Conservation (phyloP, 2,329 filamentous ascomycete genomes). For the Trichocomaceae sp. region DNA sequence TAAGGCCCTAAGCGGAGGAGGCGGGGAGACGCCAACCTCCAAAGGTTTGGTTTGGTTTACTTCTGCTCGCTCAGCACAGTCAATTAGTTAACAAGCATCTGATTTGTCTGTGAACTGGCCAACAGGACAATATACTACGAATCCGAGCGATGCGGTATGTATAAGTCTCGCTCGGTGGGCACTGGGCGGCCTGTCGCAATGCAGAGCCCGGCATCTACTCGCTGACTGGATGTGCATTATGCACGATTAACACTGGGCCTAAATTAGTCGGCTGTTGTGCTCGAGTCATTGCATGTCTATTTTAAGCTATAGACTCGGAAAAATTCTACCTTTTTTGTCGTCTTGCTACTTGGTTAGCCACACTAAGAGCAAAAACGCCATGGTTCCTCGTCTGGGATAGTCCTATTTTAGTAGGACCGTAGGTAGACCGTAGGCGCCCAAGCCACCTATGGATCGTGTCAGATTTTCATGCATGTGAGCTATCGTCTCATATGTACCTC, state of each 20-base stretch:
- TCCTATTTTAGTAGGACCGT: too few species aligned
- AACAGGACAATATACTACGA: too few species aligned
- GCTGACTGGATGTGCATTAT: neutral
- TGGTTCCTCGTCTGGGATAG: too few species aligned
- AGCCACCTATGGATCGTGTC: neutral
- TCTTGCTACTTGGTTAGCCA: neutral
- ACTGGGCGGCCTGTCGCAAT: neutral
- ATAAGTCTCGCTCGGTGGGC: neutral
- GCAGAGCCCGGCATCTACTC: neutral
- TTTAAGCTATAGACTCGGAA: neutral
- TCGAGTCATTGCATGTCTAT: neutral
- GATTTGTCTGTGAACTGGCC: too few species aligned
- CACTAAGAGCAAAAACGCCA: neutral
- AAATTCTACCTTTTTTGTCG: neutral
- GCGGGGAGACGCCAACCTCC: too few species aligned
- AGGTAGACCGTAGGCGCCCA: too few species aligned
- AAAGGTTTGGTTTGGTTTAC: too few species aligned
- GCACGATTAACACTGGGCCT: neutral
- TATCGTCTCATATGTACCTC: neutral
- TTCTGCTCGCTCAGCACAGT: too few species aligned
- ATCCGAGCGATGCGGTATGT: too few species aligned
- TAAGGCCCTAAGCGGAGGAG: neutral
- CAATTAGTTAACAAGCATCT: neutral
- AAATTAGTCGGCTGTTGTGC: neutral
- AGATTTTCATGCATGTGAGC: neutral